Conservation (phyloP, 305 asterid genomes). For the Rubia tinctorum region DNA sequence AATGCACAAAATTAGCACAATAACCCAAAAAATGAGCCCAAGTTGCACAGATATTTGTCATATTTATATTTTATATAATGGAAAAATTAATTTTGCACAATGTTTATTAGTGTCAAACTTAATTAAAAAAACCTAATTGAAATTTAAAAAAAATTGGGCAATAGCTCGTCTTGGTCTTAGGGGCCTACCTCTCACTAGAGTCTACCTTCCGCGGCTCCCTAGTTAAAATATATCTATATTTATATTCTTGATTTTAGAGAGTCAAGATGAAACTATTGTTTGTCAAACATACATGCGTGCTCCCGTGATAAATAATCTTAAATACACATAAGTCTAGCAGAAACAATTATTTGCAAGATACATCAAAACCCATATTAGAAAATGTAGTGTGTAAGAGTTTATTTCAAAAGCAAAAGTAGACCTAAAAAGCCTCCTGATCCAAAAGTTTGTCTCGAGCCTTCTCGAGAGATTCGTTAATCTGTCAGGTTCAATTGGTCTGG, state of each 20-base stretch:
- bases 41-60: too few relatives aligned
- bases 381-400: slow-evolving; percentile 31
- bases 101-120: too few relatives aligned
- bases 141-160: too few relatives aligned
- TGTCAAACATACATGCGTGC: slow-evolving; percentile 67
- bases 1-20: too few relatives aligned
- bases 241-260: slow-evolving; percentile 71
- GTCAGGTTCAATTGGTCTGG: slow-evolving; percentile 61
- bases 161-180: too few relatives aligned
- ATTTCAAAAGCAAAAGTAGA: slow-evolving; percentile 36
- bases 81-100: too few relatives aligned
- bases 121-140: too few relatives aligned
- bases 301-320: not conserved
- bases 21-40: too few relatives aligned
- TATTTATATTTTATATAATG: too few relatives aligned
- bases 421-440: slow-evolving; percentile 67
- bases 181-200: slow-evolving; percentile 4
- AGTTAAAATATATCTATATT: slow-evolving; percentile 68
- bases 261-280: slow-evolving; percentile 51
- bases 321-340: slow-evolving; percentile 12
- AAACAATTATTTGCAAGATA: slow-evolving; percentile 42
- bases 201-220: slow-evolving; percentile 44
- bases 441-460: slow-evolving; percentile 90
- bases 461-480: slow-evolving; percentile 70
- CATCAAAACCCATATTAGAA: slow-evolving; percentile 37